Evolutionary conservation across 129 eudicot species (phyloP).

Genomic region (Daucus carota): DH1_v3.0 NC_030386.2:13068001-13068500

Average conservation of each 20-base stretch:
- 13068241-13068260: conserved; percentile 45
- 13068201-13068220: neutral
- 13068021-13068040: conserved; percentile 35
- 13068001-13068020: conserved; percentile 35
- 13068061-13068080: conserved; percentile 44
- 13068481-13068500: conserved; percentile 51
- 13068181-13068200: neutral
- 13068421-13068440: conserved; percentile 56
- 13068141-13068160: conserved; percentile 53
- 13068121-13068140: conserved; percentile 54
- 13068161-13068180: conserved; percentile 1
- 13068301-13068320: conserved; percentile 16
- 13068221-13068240: neutral
- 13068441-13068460: conserved; percentile 35
- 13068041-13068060: conserved; percentile 62
- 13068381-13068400: conserved; percentile 34
- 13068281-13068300: conserved; percentile 34
- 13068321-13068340: neutral
- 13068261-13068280: conserved; percentile 42
- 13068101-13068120: conserved; percentile 58
- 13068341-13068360: neutral
- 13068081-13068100: conserved; percentile 41
- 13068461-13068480: conserved; percentile 47
- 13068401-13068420: conserved; percentile 50
- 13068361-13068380: neutral